These are phyloP conservation scores for Leccinum imitatum DNA, from an alignment of 768 basidiomycete genomes.

Conservation along the genomic window DNA sequence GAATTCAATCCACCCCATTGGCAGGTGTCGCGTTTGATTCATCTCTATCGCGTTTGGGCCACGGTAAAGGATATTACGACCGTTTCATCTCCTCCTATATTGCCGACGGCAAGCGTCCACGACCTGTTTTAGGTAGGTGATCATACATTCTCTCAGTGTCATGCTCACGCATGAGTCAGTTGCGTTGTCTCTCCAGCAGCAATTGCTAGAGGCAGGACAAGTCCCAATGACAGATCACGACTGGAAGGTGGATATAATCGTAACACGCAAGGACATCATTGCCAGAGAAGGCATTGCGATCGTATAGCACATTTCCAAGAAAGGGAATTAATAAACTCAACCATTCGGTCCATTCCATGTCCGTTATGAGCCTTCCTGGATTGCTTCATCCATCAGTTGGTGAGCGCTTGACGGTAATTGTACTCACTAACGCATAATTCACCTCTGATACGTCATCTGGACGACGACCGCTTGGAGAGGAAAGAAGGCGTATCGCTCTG, in stretches of 20 bases:
- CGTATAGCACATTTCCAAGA: conserved; percentile 16
- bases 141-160: conserved; percentile 10
- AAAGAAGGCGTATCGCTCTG: conserved; percentile 42
- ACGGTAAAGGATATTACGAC: conserved; percentile 86
- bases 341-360: conserved; percentile 19
- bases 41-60: conserved; percentile 67
- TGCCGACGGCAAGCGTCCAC: conserved; percentile 36
- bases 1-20: conserved; percentile 9
- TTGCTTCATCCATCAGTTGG: conserved; percentile 11
- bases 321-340: conserved; percentile 6
- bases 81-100: conserved; percentile 62
- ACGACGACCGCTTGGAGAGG: conserved; percentile 32
- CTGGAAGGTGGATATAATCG: conserved; percentile 62
- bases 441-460: conserved; percentile 18
- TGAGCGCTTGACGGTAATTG: conserved; percentile 23
- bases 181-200: conserved; percentile 64
- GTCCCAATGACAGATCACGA: conserved; percentile 59
- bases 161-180: conserved; percentile 40
- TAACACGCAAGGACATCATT: conserved; percentile 46
- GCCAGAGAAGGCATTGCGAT: conserved; percentile 23
- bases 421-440: conserved; percentile 24
- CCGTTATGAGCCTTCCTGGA: conserved; percentile 22
- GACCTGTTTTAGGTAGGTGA: conserved; percentile 58
- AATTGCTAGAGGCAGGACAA: conserved; percentile 49
- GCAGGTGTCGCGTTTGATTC: conserved; percentile 76